Evolutionary conservation across 2,329 filamentous ascomycete species (phyloP).

Genomic region (Salinomyces thailandicus): DNA sequence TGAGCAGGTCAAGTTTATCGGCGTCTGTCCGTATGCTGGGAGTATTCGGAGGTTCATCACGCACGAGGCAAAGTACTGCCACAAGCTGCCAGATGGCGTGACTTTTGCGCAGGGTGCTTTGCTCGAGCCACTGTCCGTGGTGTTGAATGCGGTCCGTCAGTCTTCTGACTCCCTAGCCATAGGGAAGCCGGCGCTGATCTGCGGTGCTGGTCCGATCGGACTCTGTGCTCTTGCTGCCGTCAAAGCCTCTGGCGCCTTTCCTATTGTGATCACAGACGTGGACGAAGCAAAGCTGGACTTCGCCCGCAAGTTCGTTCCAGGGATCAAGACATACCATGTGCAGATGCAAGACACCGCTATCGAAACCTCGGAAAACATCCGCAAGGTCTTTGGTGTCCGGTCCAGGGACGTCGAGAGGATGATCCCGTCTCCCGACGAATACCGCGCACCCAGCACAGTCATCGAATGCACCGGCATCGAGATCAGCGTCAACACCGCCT

Average conservation of each 20-base stretch:
- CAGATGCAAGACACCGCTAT: constrained; percentile 12
- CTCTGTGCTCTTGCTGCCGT: constrained; percentile 48
- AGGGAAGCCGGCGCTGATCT: constrained; percentile 39
- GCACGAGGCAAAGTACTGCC: constrained; percentile 78
- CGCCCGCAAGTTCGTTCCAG: constrained; percentile 52
- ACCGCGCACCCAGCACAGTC: constrained; percentile 17
- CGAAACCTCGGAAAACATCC: constrained; percentile 18
- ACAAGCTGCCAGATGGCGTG: constrained; percentile 69
- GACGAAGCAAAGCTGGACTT: constrained; percentile 68
- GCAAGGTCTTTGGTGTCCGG: constrained; percentile 6
- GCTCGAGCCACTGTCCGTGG: constrained; percentile 53
- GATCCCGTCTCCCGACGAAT: constrained; percentile 7
- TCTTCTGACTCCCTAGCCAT: constrained; percentile 10
- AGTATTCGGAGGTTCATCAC: constrained; percentile 78
- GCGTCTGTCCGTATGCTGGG: constrained; percentile 79
- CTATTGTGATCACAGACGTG: constrained; percentile 77
- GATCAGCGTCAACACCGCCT: constrained; percentile 23
- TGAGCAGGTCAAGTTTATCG: constrained; percentile 74
- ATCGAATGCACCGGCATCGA: constrained; percentile 28
- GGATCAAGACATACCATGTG: constrained; percentile 19
- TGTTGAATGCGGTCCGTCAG: constrained; percentile 32
- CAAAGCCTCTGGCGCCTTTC: constrained; percentile 56
- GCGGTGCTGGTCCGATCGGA: constrained; percentile 55
- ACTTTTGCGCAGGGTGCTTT: constrained; percentile 76
- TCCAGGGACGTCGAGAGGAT: constrained; percentile 6